These are phyloP conservation scores for Colletotrichum aenigma DNA, from an alignment of 2,329 filamentous ascomycete genomes.

Conservation along the genomic window DNA sequence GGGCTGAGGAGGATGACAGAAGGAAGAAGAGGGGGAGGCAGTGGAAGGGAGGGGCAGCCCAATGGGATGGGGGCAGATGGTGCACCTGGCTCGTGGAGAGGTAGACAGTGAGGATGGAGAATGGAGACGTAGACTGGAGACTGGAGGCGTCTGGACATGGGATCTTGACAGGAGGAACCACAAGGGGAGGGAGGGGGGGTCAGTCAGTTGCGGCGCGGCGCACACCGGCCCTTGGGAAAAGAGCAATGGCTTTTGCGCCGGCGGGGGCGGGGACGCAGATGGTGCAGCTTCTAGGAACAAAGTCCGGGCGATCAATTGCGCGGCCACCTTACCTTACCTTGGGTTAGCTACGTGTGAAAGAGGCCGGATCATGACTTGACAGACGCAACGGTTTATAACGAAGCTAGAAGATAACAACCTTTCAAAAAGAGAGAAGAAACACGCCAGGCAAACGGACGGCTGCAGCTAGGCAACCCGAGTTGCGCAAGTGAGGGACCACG, in stretches of 20 bases:
- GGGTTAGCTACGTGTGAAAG: background rate
- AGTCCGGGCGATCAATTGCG: background rate
- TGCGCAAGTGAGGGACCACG: background rate
- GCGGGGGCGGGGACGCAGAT: slow-evolving; percentile 9
- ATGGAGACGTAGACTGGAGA: background rate
- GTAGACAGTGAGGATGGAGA: background rate
- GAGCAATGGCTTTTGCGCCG: slow-evolving; percentile 1
- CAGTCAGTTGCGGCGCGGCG: slow-evolving; percentile 8
- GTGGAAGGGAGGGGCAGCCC: background rate
- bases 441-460: background rate
- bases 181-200: background rate
- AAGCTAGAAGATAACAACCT: background rate
- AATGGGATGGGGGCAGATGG: background rate
- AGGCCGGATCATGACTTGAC: background rate
- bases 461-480: background rate
- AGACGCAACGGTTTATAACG: background rate
- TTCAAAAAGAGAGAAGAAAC: background rate
- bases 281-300: slow-evolving; percentile 9
- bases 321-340: background rate
- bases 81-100: slow-evolving; percentile 2
- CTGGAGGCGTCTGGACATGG: background rate
- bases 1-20: background rate
- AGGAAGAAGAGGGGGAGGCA: background rate
- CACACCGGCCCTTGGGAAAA: background rate
- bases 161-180: background rate